phyloP scores from a whole-genome alignment of 495 filamentous ascomycete species.

The Glonium stellatum region DNA sequence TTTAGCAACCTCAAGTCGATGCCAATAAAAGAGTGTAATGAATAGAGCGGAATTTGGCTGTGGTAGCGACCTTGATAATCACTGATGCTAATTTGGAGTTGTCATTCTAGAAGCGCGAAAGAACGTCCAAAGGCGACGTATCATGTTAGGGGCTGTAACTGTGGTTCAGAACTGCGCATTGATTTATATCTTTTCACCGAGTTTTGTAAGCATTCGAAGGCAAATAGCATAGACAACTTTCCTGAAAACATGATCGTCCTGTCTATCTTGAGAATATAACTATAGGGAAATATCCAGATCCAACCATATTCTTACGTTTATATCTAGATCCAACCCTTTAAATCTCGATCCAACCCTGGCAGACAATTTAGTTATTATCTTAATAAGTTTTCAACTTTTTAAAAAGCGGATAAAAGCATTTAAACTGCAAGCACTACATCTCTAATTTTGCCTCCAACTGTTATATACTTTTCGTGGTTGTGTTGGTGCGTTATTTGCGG shows the following conservation, averaged over 20 bases:
- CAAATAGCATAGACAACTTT: neutral
- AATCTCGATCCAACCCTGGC: too few relatives aligned
- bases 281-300: too few relatives aligned
- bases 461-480: too few relatives aligned
- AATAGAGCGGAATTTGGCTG: neutral
- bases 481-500: too few relatives aligned
- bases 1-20: slow-evolving; percentile 2
- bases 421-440: too few relatives aligned
- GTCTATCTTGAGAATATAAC: too few relatives aligned
- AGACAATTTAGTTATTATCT: too few relatives aligned
- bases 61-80: slow-evolving; percentile 2
- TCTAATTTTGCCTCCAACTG: too few relatives aligned
- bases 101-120: slow-evolving; percentile 2
- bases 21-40: neutral
- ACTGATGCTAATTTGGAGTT: slow-evolving; percentile 1
- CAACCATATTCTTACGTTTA: too few relatives aligned
- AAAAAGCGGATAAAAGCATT: too few relatives aligned
- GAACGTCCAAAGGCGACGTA: neutral
- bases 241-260: neutral
- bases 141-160: neutral
- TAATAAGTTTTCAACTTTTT: too few relatives aligned
- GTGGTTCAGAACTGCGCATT: slow-evolving; percentile 3
- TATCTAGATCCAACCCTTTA: too few relatives aligned
- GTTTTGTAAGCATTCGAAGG: slow-evolving; percentile 1
- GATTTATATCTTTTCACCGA: neutral